phyloP scores from a whole-genome alignment of 148 eudicot genomes.

The Nepenthes gracilis region DNA sequence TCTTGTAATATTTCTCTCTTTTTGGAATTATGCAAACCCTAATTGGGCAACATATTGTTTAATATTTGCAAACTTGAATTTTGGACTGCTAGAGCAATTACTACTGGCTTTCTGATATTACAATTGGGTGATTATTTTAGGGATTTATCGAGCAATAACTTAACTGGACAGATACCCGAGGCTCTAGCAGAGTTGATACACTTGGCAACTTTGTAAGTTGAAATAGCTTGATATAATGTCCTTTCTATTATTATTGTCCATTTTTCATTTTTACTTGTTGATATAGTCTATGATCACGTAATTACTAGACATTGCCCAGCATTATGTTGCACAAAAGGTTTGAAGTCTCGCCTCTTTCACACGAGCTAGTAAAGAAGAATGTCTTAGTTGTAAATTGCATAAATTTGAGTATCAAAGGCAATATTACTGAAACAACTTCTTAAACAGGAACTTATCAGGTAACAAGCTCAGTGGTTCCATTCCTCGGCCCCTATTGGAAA shows the following conservation, averaged over 20 bases:
- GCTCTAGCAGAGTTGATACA: conserved; percentile 3
- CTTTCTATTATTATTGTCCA: neutral
- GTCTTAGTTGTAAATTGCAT: too few relatives aligned
- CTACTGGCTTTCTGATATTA: neutral
- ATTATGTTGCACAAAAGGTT: too few relatives aligned
- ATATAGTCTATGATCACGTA: neutral
- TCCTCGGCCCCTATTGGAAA: conserved; percentile 19
- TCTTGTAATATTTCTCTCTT: neutral
- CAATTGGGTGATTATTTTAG: neutral
- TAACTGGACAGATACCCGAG: conserved; percentile 5
- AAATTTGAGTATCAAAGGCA: too few relatives aligned
- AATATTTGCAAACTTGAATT: neutral
- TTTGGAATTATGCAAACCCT: neutral
- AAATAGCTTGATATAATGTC: neutral
- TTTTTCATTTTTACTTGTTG: neutral
- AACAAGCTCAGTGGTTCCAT: conserved; percentile 23
- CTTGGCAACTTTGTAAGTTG: neutral
- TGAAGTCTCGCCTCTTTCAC: too few relatives aligned
- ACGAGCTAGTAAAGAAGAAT: too few relatives aligned
- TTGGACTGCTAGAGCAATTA: neutral
- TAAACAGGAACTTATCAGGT: conserved; percentile 16
- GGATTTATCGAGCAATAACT: conserved; percentile 5
- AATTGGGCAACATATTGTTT: too few relatives aligned
- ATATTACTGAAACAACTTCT: too few relatives aligned
- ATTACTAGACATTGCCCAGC: neutral